A percentile compares a stretch with the other conserved stretches of the same genome.
These are phyloP conservation scores for Penicillium sp. DNA, from an alignment of 2,329 filamentous ascomycete genomes.

Conservation along the genomic window DNA sequence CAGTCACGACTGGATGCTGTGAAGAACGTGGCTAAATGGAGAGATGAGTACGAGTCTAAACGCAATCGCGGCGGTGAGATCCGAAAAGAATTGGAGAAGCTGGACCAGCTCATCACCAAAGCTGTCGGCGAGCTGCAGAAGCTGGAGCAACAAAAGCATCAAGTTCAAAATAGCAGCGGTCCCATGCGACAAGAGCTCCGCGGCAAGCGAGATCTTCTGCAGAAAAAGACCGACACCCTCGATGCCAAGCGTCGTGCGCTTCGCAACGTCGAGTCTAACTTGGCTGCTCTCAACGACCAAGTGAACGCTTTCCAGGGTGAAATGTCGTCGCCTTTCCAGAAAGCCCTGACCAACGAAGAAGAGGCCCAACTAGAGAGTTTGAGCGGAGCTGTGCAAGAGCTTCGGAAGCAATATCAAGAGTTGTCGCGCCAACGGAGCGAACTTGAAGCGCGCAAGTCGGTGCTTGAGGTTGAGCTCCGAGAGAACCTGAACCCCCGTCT, in stretches of 20 bases:
- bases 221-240: slow-evolving; percentile 66
- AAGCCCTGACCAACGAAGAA: slow-evolving; percentile 74
- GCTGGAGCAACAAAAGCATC: slow-evolving; percentile 68
- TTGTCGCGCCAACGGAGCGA: slow-evolving; percentile 67
- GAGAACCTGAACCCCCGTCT: slow-evolving; percentile 82
- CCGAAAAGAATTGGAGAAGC: slow-evolving; percentile 62
- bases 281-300: slow-evolving; percentile 70
- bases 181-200: slow-evolving; percentile 72
- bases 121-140: slow-evolving; percentile 82
- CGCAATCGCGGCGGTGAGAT: slow-evolving; percentile 60
- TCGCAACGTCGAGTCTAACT: slow-evolving; percentile 65
- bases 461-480: slow-evolving; percentile 79
- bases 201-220: slow-evolving; percentile 66
- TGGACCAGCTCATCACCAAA: slow-evolving; percentile 83
- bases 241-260: slow-evolving; percentile 61
- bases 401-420: slow-evolving; percentile 72
- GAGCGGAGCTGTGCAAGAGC: slow-evolving; percentile 60
- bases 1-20: slow-evolving; percentile 84
- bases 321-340: slow-evolving; percentile 82
- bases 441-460: slow-evolving; percentile 72
- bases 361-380: slow-evolving; percentile 72
- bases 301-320: slow-evolving; percentile 74
- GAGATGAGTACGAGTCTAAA: slow-evolving; percentile 66
- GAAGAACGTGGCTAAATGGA: slow-evolving; percentile 65
- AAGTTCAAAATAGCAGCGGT: slow-evolving; percentile 75